Percentiles rank a stretch among this genome's conserved stretches.
These are phyloP conservation scores for Pyrenophora seminiperda DNA, from an alignment of 2,329 filamentous ascomycete genomes.

Conservation along the genomic window DNA sequence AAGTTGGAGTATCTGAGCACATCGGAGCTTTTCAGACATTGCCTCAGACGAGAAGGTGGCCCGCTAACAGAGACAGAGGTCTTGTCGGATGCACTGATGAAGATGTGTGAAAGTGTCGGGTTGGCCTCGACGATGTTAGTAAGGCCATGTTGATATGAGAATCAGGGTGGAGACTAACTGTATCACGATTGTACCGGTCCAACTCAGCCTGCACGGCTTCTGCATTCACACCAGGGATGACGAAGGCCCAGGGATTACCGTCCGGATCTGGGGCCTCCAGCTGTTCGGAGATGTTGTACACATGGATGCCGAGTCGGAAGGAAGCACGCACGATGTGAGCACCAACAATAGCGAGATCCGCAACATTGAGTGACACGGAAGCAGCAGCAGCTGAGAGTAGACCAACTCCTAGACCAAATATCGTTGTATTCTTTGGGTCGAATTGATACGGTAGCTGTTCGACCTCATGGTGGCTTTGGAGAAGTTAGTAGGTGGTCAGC, in stretches of 20 bases:
- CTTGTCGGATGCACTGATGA: background rate
- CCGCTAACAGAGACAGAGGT: background rate
- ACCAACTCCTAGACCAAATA: background rate
- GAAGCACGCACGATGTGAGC: background rate
- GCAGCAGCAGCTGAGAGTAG: background rate
- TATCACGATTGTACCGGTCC: background rate
- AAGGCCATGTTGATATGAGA: background rate
- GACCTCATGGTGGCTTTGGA: background rate
- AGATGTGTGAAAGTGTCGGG: background rate
- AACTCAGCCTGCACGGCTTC: background rate
- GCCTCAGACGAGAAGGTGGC: background rate
- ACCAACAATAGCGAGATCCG: background rate
- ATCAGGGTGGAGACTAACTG: background rate
- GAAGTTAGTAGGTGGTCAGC: background rate
- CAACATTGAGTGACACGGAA: background rate
- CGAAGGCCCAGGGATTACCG: background rate
- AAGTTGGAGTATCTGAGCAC: background rate
- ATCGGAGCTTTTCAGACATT: background rate
- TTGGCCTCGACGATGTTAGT: background rate
- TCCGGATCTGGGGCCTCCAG: background rate
- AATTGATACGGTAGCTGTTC: background rate
- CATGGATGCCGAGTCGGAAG: background rate
- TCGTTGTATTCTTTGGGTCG: background rate
- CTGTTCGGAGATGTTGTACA: constrained; percentile 1
- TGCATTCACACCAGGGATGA: background rate